Evolutionary conservation across 116 monocot species (phyloP).

Genomic region (Phalaenopsis hybrid): DNA sequence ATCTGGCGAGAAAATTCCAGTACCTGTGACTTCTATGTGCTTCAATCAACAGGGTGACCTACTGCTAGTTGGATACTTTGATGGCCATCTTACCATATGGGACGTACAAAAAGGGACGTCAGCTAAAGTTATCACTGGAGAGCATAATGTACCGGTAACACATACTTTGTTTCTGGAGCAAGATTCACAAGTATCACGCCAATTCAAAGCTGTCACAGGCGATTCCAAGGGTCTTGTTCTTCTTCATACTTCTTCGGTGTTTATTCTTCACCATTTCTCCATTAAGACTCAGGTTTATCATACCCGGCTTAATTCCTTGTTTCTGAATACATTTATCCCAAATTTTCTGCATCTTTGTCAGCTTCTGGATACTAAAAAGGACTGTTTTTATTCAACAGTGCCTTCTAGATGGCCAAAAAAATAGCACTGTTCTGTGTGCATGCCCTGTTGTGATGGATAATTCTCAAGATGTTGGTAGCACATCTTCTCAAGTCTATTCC

Average conservation of each 20-base stretch:
- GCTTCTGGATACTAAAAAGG: background rate
- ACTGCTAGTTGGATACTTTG: conserved; percentile 84
- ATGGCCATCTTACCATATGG: conserved; percentile 92
- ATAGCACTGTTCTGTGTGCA: conserved; percentile 60
- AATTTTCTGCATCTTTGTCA: background rate
- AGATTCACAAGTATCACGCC: conserved; percentile 61
- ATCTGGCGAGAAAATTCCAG: conserved; percentile 62
- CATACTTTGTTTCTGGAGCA: conserved; percentile 88
- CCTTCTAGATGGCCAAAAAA: conserved; percentile 82
- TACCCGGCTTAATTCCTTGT: background rate
- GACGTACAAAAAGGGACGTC: conserved; percentile 66
- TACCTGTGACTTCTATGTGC: conserved; percentile 88
- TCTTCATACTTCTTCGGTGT: conserved; percentile 70
- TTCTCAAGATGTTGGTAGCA: conserved; percentile 24
- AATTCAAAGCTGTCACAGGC: conserved; percentile 85
- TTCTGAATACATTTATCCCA: background rate
- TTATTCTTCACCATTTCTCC: conserved; percentile 68
- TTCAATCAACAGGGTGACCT: conserved; percentile 94
- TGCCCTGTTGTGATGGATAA: conserved; percentile 57
- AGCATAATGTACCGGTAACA: conserved; percentile 73
- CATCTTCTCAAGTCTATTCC: conserved; percentile 49
- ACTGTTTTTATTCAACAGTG: conserved; percentile 33
- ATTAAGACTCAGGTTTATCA: conserved; percentile 68
- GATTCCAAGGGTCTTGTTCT: conserved; percentile 84
- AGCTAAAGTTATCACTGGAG: conserved; percentile 70